Base-by-base conservation (phyloP, 1,139 yeast genomes). In the Yamadazyma conglobata region DNA sequence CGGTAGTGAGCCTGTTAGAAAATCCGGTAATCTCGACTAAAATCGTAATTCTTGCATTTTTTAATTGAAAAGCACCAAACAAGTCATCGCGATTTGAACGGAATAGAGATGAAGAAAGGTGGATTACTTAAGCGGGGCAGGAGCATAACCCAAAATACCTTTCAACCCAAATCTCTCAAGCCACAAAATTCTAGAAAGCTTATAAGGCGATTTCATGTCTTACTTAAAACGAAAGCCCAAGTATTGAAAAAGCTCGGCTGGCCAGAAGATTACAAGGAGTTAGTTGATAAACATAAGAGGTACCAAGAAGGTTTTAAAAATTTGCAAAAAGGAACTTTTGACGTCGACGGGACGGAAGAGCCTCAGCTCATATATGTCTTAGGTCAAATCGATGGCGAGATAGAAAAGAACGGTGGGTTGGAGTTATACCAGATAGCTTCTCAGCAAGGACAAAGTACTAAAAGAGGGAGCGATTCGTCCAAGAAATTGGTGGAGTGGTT, bases 401-500 rank as follows among this genome's bases (percentile, higher is more conserved):
- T 79, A 3, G 59, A 62, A 7, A 66, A 58, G 31, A 60, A 77
- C 31, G 94, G 94, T 2, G 95, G 95, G 0, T 53, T 86, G 3
- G 67, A 74, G 36, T 72, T 75, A 6, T 89, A 89, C 52, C 97
- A 89, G 48, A 60, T 70, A n/a, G 97, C 97, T 0, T 86, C 96
- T 1, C 74, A 84, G 1, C 76, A 79, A 30, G 97, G 97, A 0
- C 97, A 89, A 47, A 75, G 77, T 37, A 56, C 58, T 1, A 69
- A 70, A 27, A 58, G 97, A 39, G 97, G 97, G 0, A 95, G 96
- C 2, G 97, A 89, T 53, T 85, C 96, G 0, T 87, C 95, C 1
- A 84, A 81, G 44, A 61, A 74, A 37, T 57, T 87, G 26, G 66
- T 85, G 3, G 71, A 74, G 34, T 88, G 96, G 96, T 53, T 86